These are phyloP conservation scores for Acanthamoeba comandoni DNA, from an alignment of 208 protist species.

Conservation along the genomic window DNA sequence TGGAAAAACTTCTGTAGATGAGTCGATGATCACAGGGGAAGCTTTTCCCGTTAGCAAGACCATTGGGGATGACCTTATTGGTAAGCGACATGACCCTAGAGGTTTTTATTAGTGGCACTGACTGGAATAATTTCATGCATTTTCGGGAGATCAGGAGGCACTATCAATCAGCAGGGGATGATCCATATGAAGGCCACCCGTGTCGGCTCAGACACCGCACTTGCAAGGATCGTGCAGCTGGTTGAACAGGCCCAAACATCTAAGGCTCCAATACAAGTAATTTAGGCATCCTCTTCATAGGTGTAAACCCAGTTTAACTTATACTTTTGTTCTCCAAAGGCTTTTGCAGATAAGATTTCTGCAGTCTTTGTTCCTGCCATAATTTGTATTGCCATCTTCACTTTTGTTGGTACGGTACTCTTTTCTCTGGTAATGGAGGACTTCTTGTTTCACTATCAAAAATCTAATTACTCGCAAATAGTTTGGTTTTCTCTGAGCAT, in stretches of 20 bases:
- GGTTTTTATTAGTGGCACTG: no score
- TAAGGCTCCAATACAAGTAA: slow-evolving; percentile 95
- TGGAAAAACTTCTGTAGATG: slow-evolving; percentile 92
- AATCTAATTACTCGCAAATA: no score
- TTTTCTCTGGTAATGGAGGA: no score
- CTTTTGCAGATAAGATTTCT: slow-evolving; percentile 90
- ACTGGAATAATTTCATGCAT: no score
- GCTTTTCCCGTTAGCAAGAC: slow-evolving; percentile 82
- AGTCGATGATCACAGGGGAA: slow-evolving; percentile 95
- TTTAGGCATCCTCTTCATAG: slow-evolving; percentile 73
- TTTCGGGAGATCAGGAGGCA: no score
- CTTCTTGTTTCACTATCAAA: no score
- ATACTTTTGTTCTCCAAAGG: slow-evolving; percentile 53
- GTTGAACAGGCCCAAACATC: slow-evolving; percentile 95
- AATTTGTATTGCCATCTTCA: slow-evolving; percentile 90
- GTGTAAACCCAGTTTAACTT: slow-evolving; percentile 13
- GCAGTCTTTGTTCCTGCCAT: slow-evolving; percentile 94
- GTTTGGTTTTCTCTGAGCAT: no score
- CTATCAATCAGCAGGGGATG: slow-evolving; percentile 80
- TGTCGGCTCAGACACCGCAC: neutral
- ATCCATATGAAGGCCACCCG: slow-evolving; percentile 1
- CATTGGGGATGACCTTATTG: neutral
- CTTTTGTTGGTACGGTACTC: slow-evolving; percentile 94
- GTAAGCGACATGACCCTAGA: no score
- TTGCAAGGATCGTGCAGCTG: slow-evolving; percentile 91